Evolutionary conservation across 2,329 filamentous ascomycete species (phyloP).

Genomic region (Fusarium nelsonii): DNA sequence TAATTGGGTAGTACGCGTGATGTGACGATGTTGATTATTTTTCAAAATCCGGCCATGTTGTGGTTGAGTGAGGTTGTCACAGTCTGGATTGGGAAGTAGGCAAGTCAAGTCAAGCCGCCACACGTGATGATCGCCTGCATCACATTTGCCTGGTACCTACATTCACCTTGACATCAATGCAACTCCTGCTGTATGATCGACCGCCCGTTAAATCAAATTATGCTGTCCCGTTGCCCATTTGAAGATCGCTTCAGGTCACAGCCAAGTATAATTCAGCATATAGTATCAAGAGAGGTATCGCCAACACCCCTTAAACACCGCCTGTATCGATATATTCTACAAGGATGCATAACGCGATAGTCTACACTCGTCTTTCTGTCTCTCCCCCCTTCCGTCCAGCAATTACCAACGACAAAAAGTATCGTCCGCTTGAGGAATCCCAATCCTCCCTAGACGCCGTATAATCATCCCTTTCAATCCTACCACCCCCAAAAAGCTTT

Average conservation of each 20-base stretch:
- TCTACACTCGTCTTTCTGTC: slow-evolving; percentile 29
- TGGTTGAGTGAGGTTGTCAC: slow-evolving; percentile 17
- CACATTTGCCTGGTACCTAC: neutral
- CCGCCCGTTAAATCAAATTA: neutral
- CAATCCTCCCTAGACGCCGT: slow-evolving; percentile 48
- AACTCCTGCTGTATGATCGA: neutral
- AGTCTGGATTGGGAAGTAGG: neutral
- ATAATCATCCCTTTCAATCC: slow-evolving; percentile 43
- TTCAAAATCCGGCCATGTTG: slow-evolving; percentile 3
- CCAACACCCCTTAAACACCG: slow-evolving; percentile 13
- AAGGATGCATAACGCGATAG: slow-evolving; percentile 36
- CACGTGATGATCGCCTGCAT: slow-evolving; percentile 32
- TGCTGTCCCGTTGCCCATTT: neutral
- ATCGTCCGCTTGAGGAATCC: slow-evolving; percentile 44
- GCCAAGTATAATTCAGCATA: slow-evolving; percentile 13
- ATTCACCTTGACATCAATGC: neutral
- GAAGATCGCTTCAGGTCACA: slow-evolving; percentile 2
- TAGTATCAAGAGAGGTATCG: slow-evolving; percentile 13
- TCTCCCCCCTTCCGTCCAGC: neutral
- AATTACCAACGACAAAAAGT: slow-evolving; percentile 44
- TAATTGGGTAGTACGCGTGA: slow-evolving; percentile 16
- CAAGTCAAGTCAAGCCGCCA: slow-evolving; percentile 4
- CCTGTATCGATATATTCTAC: slow-evolving; percentile 41
- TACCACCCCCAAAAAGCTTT: slow-evolving; percentile 44
- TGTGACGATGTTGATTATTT: slow-evolving; percentile 3